Evolutionary conservation across 2,329 filamentous ascomycete species (phyloP), one percentile per base, ranked within the genome.

Genomic region (Neofusicoccum laricinum): DNA sequence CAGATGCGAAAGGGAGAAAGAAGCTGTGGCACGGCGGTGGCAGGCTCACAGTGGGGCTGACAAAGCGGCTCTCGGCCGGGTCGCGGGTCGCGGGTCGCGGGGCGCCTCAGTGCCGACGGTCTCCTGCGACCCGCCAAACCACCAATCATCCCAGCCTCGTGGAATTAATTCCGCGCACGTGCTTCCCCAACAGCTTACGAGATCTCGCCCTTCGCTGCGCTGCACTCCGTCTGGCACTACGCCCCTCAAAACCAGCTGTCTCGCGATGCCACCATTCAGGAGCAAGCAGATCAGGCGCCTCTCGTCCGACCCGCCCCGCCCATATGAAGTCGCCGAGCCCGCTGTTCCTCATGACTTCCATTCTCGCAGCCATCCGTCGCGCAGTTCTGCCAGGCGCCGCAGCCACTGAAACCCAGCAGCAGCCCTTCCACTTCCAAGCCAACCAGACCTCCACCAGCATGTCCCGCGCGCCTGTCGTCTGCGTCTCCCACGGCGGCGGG

Each of bases 401-500:
- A 14, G 55, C 58, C 12, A 17, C 25, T 12, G 61, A 53, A 41
- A 8, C 30, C 15, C 58, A 53, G 17, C 53, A 63, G 32, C 58
- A 57, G 32, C 63, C 58, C n/a, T 61, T 65, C 40, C 61, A 32
- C 40, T 57, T 64, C 46, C 41, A 34, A 38, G 50, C 51, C 15
- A 64, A 64, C 32, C 50, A 49, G 34, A 57, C 50, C 10, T 41
- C 55, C 17, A 38, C 50, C 40, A 64, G 43, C 25, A 70, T 69
- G 68, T 61, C 68, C 8, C 71, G 73, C 57, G 77, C 77, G 1
- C 75, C 76, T 11, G 77, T 79, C 7, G 71, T 79, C 21, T 71
- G 72, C 55, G 67, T 79, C 58, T 77, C 77, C 2, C 77, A 79
- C 64, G 77, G 77, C 65, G 77, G 77, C 30, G 78, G 86, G 1